Base-by-base conservation (phyloP, 805 yeast genomes). In the Lachancea mirantina region DNA sequence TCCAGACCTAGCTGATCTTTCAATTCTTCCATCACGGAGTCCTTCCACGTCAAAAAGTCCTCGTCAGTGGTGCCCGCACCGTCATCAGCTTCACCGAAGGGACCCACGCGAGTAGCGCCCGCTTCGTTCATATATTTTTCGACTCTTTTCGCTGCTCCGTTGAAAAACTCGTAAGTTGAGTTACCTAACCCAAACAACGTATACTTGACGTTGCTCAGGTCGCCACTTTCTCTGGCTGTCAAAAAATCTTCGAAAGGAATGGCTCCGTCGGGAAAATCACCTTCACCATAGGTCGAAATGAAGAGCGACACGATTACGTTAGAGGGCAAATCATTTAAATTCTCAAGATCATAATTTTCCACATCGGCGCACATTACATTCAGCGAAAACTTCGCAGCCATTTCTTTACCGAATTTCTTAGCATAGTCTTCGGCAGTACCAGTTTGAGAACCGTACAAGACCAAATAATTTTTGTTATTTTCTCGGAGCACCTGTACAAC, bases 401-500 rank as follows among this genome's bases (percentile, higher is more conserved):
- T 75, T 56, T 92, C 98, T 54, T 88, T 87, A 29, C 95, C 76
- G 46, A 87, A 78, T 55, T 89, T 84, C 47, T 80, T 74, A 13
- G 96, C 94, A 50, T 87, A 89, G 53, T 92, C 98, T 62, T 92
- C 98, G 26, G 97, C 95, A 11, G 98, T 92, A 43, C 98, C 98
- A 4, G 98, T 92, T 62, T 92, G 99, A 9, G 97, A 88, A 11
- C 95, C 97, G 55, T 72, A 92, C 40, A 92, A 71, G 3, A 92
- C 79, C 26, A 87, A 64, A 22, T 83, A 80, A 43, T 81, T 79
- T 61, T 89, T 88, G 40, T 72, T 69, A 48, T 77, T 76, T 23
- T 64, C 63, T 31, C 64, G 63, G 45, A 89, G 56, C 3, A 72
- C 73, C 36, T 72, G 74, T 7, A 70, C 64, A 27, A 82, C 59